These are phyloP conservation scores for Debaryomycetaceae sp. DNA, from an alignment of 1,139 yeast genomes.

Conservation along the genomic window DNA sequence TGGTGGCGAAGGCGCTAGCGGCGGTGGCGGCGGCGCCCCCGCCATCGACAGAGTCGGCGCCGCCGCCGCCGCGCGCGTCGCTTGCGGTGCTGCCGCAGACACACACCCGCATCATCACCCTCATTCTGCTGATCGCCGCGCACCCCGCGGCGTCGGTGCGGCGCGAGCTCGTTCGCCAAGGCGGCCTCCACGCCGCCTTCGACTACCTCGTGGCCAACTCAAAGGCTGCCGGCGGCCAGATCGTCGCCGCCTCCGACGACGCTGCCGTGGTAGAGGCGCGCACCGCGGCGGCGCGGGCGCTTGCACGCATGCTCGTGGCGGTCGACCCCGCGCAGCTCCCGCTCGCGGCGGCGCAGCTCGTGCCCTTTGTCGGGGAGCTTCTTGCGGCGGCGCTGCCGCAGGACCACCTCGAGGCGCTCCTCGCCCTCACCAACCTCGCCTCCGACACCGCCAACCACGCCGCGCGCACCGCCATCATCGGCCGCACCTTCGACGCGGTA, in stretches of 20 bases:
- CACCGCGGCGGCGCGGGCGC: slow-evolving; percentile 26
- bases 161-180: slow-evolving; percentile 42
- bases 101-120: slow-evolving; percentile 14
- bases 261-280: slow-evolving; percentile 19
- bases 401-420: slow-evolving; percentile 42
- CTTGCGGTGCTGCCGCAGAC: no score
- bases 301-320: slow-evolving; percentile 42
- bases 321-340: slow-evolving; percentile 45
- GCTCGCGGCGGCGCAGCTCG: slow-evolving; percentile 44
- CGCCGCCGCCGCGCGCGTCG: no score
- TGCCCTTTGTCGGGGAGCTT: no score
- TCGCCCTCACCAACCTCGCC: slow-evolving; percentile 49
- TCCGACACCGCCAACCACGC: slow-evolving; percentile 21
- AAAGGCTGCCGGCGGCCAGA: slow-evolving; percentile 12
- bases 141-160: slow-evolving; percentile 24
- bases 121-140: slow-evolving; percentile 24
- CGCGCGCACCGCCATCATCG: slow-evolving; percentile 28
- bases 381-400: slow-evolving; percentile 4
- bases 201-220: slow-evolving; percentile 26
- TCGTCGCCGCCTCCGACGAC: background rate
- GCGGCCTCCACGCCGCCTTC: slow-evolving; percentile 35
- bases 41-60: no score
- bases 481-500: slow-evolving; percentile 28
- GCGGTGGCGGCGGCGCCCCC: no score
- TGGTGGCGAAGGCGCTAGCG: slow-evolving; percentile 24